These are phyloP conservation scores for Mycena indigotica DNA, from an alignment of 768 basidiomycete genomes.

Conservation along the genomic window DNA sequence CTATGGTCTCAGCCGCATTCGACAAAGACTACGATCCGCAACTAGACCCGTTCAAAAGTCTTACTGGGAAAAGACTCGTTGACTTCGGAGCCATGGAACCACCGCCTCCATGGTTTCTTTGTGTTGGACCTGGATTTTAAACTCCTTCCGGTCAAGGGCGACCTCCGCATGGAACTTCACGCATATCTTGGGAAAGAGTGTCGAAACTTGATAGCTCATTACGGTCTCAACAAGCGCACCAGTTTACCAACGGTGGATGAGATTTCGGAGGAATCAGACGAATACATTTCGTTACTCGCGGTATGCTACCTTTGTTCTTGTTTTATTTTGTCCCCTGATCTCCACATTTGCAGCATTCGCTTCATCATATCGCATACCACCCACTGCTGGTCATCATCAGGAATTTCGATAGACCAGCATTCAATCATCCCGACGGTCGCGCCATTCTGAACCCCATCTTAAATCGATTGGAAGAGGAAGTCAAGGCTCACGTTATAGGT, in stretches of 20 bases:
- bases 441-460: not conserved
- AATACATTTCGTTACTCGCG: too few relatives aligned
- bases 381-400: not conserved
- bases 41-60: not conserved
- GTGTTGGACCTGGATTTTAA: not conserved
- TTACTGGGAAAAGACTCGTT: not conserved
- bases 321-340: too few relatives aligned
- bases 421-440: not conserved
- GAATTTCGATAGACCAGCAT: not conserved
- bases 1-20: not conserved
- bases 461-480: not conserved
- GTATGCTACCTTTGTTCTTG: too few relatives aligned
- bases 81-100: not conserved
- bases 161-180: too few relatives aligned
- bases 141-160: too few relatives aligned
- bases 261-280: too few relatives aligned
- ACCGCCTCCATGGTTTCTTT: not conserved
- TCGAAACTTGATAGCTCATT: too few relatives aligned
- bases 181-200: too few relatives aligned
- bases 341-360: too few relatives aligned
- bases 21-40: not conserved
- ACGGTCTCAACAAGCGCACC: too few relatives aligned
- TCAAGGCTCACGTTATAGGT: not conserved
- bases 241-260: too few relatives aligned
- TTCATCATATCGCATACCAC: not conserved